Conservation (phyloP, 208 protist genomes). For the Herpetomonas muscarum region DNA sequence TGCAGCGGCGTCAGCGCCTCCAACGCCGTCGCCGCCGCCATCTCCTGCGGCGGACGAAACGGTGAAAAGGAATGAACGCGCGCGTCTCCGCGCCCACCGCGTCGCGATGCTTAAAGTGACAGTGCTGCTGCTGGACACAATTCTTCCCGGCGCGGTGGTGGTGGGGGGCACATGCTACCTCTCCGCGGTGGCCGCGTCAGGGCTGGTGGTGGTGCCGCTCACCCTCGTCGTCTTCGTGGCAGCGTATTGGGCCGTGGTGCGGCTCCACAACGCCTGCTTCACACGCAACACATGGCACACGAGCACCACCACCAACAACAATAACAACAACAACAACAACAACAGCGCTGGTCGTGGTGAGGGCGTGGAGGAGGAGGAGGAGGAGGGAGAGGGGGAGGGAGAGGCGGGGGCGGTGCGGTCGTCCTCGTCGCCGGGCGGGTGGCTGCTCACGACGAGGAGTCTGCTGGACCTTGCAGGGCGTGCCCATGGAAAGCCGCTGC, state of each 20-base stretch:
- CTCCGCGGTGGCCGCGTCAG: conserved; percentile 12
- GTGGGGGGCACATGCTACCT: conserved; percentile 10
- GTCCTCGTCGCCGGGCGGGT: neutral
- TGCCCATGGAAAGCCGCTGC: neutral
- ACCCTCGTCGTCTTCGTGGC: conserved; percentile 6
- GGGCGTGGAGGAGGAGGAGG: neutral
- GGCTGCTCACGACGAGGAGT: conserved; percentile 12
- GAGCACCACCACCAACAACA: neutral
- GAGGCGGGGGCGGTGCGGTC: neutral
- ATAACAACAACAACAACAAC: no score
- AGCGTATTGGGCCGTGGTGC: conserved; percentile 13
- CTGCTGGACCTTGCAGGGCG: conserved; percentile 13
- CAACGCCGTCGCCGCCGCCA: no score
- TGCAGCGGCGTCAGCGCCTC: no score
- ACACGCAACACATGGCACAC: conserved; percentile 8
- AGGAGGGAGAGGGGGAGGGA: neutral
- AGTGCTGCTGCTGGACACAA: conserved; percentile 11
- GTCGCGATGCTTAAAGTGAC: conserved; percentile 12
- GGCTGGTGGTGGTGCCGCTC: conserved; percentile 10
- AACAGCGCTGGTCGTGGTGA: no score
- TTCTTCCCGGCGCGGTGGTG: conserved; percentile 8
- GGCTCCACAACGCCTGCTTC: conserved; percentile 14
- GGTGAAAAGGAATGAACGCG: no score
- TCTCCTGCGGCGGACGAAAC: no score
- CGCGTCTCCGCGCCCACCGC: no score